These are phyloP conservation scores for Neurospora discreta DNA, from an alignment of 495 filamentous ascomycete species.

Conservation along the genomic window DNA sequence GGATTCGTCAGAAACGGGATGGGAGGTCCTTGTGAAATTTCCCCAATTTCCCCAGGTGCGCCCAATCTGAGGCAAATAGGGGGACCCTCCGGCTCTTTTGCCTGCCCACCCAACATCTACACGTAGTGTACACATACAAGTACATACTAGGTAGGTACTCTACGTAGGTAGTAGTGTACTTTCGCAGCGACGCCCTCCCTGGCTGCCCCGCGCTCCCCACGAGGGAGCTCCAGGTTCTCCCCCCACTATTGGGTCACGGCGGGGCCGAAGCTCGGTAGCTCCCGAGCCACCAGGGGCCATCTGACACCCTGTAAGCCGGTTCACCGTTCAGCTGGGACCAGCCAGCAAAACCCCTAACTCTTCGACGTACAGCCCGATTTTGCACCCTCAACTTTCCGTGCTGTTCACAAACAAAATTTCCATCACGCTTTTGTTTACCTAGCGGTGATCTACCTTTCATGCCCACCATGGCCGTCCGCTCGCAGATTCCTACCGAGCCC, in stretches of 20 bases:
- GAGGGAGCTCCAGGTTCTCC: not conserved
- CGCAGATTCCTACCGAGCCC: slow-evolving; percentile 4
- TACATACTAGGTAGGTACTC: no score
- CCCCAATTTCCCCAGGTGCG: not conserved
- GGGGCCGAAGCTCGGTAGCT: not conserved
- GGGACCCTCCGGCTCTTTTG: not conserved
- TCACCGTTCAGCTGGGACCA: not conserved
- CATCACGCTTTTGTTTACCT: not conserved
- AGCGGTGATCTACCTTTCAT: not conserved
- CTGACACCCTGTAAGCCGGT: not conserved
- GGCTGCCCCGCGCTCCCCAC: not conserved
- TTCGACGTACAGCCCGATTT: not conserved
- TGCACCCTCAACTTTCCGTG: not conserved
- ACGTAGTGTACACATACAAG: no score
- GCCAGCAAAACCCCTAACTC: not conserved
- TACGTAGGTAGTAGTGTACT: no score
- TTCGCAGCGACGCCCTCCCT: not conserved
- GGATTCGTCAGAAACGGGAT: not conserved
- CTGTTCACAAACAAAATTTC: not conserved
- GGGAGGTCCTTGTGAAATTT: not conserved
- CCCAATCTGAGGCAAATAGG: not conserved
- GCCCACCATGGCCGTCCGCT: slow-evolving; percentile 5
- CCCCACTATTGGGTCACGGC: not conserved
- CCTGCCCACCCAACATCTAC: not conserved
- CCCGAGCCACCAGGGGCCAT: not conserved